Conservation (phyloP, 2,329 filamentous ascomycete species). For the Trichophyton benhamiae region DNA sequence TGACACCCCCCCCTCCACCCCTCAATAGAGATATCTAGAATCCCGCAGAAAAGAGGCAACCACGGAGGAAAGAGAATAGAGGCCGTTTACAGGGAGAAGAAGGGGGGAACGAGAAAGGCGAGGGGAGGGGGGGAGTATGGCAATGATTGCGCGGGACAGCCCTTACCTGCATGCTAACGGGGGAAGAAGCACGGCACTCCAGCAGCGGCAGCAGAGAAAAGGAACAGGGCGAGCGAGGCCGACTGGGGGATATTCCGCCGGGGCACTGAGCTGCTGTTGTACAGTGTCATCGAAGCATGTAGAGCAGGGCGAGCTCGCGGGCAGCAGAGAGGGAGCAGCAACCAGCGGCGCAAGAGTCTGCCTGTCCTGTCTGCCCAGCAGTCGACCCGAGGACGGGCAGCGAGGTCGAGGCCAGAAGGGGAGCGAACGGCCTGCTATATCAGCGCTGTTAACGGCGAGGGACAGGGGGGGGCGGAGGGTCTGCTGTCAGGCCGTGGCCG, state of each 20-base stretch:
- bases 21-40: background rate
- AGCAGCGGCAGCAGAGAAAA: conserved; percentile 10
- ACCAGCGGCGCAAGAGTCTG: background rate
- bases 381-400: no score
- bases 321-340: background rate
- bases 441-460: background rate
- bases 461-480: background rate
- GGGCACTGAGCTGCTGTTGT: conserved; percentile 17
- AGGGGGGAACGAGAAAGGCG: background rate
- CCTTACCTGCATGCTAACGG: conserved; percentile 6
- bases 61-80: background rate
- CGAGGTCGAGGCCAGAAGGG: background rate
- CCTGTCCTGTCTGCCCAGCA: background rate
- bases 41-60: no score
- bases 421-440: background rate
- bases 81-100: background rate
- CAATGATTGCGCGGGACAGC: background rate
- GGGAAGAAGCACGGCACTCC: conserved; percentile 17
- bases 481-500: background rate
- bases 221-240: conserved; percentile 16
- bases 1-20: background rate
- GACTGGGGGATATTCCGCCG: conserved; percentile 24
- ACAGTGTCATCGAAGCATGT: conserved; percentile 32
- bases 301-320: conserved; percentile 5
- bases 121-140: background rate